Evolutionary conservation across 1,284 basidiomycete species (phyloP).

Genomic region (Microbotryum saponariae): DNA sequence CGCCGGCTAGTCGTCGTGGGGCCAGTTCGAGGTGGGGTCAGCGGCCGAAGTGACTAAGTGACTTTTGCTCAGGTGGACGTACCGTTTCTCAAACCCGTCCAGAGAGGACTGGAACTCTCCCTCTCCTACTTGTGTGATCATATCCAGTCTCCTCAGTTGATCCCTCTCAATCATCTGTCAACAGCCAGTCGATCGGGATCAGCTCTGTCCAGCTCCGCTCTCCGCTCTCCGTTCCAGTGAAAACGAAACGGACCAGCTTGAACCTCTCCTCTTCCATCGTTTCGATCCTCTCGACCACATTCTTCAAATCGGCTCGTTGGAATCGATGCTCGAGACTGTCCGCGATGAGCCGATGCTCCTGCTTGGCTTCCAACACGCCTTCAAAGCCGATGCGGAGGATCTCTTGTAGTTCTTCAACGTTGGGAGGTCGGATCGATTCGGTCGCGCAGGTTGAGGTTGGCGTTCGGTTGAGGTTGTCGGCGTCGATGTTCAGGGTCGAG

Average conservation of each 20-base stretch:
- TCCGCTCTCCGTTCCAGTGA: too few species aligned
- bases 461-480: not conserved
- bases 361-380: constrained; percentile 21
- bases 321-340: not conserved
- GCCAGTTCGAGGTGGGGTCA: not conserved
- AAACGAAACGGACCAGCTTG: constrained; percentile 7
- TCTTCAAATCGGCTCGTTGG: constrained; percentile 3
- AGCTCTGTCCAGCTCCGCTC: not conserved
- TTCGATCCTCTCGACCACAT: constrained; percentile 14
- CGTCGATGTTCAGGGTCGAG: not conserved
- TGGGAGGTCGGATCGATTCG: constrained; percentile 22
- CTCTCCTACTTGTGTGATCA: constrained; percentile 6
- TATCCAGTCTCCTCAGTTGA: constrained; percentile 20
- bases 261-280: constrained; percentile 16
- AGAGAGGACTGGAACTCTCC: constrained; percentile 13
- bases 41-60: too few species aligned
- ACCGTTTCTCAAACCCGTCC: constrained; percentile 13
- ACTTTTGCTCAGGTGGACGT: not conserved
- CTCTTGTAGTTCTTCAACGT: constrained; percentile 17
- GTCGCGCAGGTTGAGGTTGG: constrained; percentile 7
- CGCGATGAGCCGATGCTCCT: constrained; percentile 5
- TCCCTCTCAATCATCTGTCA: constrained; percentile 25
- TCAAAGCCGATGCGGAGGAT: constrained; percentile 21
- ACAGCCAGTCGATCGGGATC: too few species aligned
- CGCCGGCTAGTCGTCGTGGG: not conserved